Base-by-base conservation (phyloP, 2,329 filamentous ascomycete genomes). In the Aspergillus chevalieri region DNA sequence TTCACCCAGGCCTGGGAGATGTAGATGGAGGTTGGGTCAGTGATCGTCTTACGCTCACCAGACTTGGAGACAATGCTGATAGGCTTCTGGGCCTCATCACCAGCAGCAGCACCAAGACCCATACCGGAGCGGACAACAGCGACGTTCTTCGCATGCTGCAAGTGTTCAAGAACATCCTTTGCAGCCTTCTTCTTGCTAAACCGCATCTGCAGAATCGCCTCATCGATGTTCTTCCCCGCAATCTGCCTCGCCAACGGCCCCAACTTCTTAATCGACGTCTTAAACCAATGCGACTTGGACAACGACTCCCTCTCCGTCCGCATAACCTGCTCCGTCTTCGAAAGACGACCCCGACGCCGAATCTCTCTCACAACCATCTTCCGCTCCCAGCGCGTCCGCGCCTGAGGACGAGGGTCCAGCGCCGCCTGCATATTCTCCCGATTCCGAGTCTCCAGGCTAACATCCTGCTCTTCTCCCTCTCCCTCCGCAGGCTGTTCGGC, bases 151-250 rank as follows among this genome's bases (percentile, higher is more conserved):
- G 92, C 91, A 61, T 87, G 80, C 64, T 93, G 82, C 15, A 98
- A 75, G 64, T 93, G 87, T 64, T 83, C 84, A 58, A 81, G 75
- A 24, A 97, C 82, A 63, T 95, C 89, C 57, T 81, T 77, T 6
- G 92, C 88, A 55, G 86, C 87, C 75, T 90, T 92, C 81, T 98
- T 98, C 77, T 89, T 89, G 69, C 86, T 92, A 75, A 92, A 97
- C 49, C 85, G 82, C 89, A 98, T 95, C 77, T 98, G 93, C 48
- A 87, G 74, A 57, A 97, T 88, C 12, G 93, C 93, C 33, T 98
- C 91, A 50, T 94, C 89, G 53, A 98, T 78, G n/a, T 85, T 85
- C 80, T 96, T 97, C 57, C 93, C 93, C 2, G 84, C 80, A 64
- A 98, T 93, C 74, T 97, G 93, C 48, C 86, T 83, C 21, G 92